A percentile compares a stretch with the other conserved stretches of the same genome.
Evolutionary conservation across 2,329 filamentous ascomycete genomes (phyloP).

Genomic region (Atkinsonella texensis): DNA sequence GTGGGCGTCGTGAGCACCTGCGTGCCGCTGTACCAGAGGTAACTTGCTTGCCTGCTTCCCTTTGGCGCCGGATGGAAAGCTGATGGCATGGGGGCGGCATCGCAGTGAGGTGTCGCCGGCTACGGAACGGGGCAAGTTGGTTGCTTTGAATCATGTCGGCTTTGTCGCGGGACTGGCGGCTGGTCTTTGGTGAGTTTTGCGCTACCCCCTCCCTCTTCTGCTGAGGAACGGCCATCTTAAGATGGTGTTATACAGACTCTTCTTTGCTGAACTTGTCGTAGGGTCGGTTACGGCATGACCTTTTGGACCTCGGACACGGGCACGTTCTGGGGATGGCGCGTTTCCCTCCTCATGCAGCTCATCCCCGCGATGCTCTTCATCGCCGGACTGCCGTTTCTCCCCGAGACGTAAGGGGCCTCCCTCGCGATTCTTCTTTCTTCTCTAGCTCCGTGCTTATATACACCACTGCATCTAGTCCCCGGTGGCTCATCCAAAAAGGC

Average conservation of each 20-base stretch:
- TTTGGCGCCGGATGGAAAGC: no score
- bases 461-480: constrained; percentile 33
- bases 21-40: constrained; percentile 42
- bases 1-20: constrained; percentile 43
- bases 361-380: constrained; percentile 39
- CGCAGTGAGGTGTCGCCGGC: constrained; percentile 40
- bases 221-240: no score
- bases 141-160: constrained; percentile 48
- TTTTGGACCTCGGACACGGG: constrained; percentile 36
- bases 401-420: constrained; percentile 38
- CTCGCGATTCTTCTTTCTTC: no score
- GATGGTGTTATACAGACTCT: neutral
- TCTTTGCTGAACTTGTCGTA: constrained; percentile 12
- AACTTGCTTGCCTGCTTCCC: constrained; percentile 3
- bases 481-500: constrained; percentile 44
- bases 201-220: no score
- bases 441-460: neutral
- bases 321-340: constrained; percentile 38
- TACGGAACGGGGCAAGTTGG: constrained; percentile 39
- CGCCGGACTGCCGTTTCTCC: constrained; percentile 36
- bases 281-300: constrained; percentile 44
- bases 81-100: no score
- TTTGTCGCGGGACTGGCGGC: constrained; percentile 40
- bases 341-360: constrained; percentile 39
- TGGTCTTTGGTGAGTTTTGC: constrained; percentile 39